phyloP scores from a whole-genome alignment of 2,329 filamentous ascomycete species.

The Chrysosphaeria jannelii region DNA sequence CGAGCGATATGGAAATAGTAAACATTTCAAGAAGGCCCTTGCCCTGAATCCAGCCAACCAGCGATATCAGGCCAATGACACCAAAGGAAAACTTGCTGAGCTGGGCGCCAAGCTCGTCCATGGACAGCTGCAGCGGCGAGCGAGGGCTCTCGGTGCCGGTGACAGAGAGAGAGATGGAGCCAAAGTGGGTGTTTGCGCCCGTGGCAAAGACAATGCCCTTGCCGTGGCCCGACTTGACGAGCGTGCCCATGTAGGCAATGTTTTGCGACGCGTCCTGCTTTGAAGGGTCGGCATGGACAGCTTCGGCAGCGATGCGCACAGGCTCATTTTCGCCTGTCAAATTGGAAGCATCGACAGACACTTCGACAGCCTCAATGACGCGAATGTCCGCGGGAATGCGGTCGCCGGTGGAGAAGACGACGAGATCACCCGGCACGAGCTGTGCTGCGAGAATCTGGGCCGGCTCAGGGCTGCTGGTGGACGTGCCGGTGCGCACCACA shows the following conservation, averaged over 20 bases:
- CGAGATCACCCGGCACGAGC: constrained; percentile 73
- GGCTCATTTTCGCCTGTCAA: constrained; percentile 91
- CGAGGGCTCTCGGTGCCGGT: constrained; percentile 86
- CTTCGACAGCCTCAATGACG: constrained; percentile 65
- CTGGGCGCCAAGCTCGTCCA: constrained; percentile 92
- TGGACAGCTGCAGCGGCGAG: constrained; percentile 77
- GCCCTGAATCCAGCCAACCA: constrained; percentile 73
- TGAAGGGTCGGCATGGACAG: constrained; percentile 12
- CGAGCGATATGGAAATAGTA: constrained; percentile 85
- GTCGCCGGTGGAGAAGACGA: constrained; percentile 84
- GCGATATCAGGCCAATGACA: constrained; percentile 74
- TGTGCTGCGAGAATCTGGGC: constrained; percentile 61
- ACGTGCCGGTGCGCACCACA: constrained; percentile 37
- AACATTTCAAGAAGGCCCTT: constrained; percentile 83
- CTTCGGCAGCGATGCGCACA: constrained; percentile 44
- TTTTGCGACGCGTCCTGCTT: constrained; percentile 49
- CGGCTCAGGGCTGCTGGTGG: constrained; percentile 27
- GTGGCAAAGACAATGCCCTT: constrained; percentile 95
- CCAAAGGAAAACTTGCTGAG: constrained; percentile 90
- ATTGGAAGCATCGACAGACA: constrained; percentile 91
- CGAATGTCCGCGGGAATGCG: constrained; percentile 88
- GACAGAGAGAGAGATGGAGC: constrained; percentile 78
- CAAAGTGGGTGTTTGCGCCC: constrained; percentile 78
- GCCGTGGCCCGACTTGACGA: constrained; percentile 82
- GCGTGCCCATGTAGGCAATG: constrained; percentile 91